phyloP scores from a whole-genome alignment of 352 stramenopile genomes.

The Thalassiosira livingstoniorum region DNA sequence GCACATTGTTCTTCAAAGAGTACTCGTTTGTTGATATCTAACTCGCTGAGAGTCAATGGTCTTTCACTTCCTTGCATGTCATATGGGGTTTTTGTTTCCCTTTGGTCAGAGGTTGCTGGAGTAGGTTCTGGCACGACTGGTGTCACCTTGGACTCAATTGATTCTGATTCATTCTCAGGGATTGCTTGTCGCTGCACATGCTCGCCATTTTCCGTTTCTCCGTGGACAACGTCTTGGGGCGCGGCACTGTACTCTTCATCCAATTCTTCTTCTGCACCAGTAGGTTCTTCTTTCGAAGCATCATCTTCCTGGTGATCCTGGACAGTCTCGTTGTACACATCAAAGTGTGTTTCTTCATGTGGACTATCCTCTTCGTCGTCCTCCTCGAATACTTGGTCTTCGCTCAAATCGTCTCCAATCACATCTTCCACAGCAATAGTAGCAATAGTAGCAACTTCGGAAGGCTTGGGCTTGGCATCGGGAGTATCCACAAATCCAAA shows the following conservation, averaged over 20 bases:
- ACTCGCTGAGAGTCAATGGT: conserved; percentile 37
- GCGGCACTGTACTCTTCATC: background rate
- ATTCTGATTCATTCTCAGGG: background rate
- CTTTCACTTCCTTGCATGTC: conserved; percentile 31
- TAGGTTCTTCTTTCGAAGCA: background rate
- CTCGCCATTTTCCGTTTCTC: background rate
- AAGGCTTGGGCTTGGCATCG: background rate
- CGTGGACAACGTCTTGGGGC: background rate
- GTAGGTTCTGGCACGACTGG: conserved; percentile 4
- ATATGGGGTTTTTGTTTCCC: conserved; percentile 18
- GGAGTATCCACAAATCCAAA: conserved; percentile 24
- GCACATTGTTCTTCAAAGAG: conserved; percentile 37
- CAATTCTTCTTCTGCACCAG: background rate
- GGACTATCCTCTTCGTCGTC: background rate
- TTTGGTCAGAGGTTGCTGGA: background rate
- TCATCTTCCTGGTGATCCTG: background rate
- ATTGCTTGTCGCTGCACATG: background rate
- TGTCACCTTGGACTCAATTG: background rate
- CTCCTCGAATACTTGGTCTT: background rate
- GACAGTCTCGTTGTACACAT: background rate
- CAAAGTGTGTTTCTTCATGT: background rate
- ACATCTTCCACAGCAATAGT: background rate
- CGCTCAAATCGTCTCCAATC: conserved; percentile 6
- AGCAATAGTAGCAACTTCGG: background rate
- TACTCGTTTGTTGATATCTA: conserved; percentile 44